These are phyloP conservation scores for Stemphylium vesicarium DNA, from an alignment of 2,329 filamentous ascomycete species.

Conservation along the genomic window DNA sequence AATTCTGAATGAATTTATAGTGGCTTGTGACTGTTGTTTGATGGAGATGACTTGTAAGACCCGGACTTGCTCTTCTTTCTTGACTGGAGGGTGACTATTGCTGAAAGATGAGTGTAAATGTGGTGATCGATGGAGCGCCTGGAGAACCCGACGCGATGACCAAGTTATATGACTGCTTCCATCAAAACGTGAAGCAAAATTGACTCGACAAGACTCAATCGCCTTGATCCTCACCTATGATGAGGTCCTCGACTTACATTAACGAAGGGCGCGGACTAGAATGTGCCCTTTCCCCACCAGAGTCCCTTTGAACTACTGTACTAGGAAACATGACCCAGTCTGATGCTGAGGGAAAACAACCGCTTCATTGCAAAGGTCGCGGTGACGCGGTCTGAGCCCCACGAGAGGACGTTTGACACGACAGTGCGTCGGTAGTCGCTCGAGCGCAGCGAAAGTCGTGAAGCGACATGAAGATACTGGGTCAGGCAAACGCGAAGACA, in stretches of 20 bases:
- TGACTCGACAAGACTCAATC: not conserved
- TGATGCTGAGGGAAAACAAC: not conserved
- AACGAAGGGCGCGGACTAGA: not conserved
- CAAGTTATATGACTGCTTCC: too few relatives aligned
- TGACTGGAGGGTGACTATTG: not conserved
- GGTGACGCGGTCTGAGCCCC: not conserved
- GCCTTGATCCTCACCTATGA: not conserved
- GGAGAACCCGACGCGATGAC: too few relatives aligned
- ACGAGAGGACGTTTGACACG: not conserved
- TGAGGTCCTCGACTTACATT: not conserved
- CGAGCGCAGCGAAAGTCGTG: not conserved
- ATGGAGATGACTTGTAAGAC: too few relatives aligned
- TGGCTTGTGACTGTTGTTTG: too few relatives aligned
- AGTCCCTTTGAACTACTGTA: too few relatives aligned
- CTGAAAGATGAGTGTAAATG: not conserved
- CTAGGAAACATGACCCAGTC: too few relatives aligned
- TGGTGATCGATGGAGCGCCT: not conserved
- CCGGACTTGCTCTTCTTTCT: too few relatives aligned
- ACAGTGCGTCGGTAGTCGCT: conserved; percentile 1
- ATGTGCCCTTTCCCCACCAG: not conserved
- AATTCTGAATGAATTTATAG: too few relatives aligned
- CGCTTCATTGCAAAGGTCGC: conserved; percentile 8
- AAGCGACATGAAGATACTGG: not conserved
- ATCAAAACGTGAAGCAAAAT: not conserved
- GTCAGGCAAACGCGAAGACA: not conserved